Evolutionary conservation across 306 rosid species (phyloP), one percentile per base, ranked within the genome.

Genomic region (Vigna mungo): DNA sequence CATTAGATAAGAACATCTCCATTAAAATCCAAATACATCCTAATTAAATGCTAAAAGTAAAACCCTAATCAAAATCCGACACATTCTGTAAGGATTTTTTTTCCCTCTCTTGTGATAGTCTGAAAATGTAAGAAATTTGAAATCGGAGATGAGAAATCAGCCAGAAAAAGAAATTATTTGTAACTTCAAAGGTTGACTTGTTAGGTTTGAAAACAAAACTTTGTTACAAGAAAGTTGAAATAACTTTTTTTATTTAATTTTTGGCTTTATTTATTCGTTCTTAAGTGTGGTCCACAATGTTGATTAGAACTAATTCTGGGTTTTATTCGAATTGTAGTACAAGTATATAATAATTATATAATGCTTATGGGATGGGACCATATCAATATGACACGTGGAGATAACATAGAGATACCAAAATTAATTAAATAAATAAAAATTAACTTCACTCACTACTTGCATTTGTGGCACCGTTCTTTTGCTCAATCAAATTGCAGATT

Each of bases 291-390:
- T 39, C 53, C 54, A 66, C 54, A 66, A 66, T 20, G 20, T 66
- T 66, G 36, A 66, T 66, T 66, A 44, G 72, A 66, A 66, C 17
- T 66, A 43, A 66, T 66, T 66, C 53, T 66, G 0, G 70, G 70
- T 64, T 64, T 36, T 18, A 64, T 64, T 64, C 32, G 41, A 64
- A 48, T 37, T 36, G 30, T 34, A n/a, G 47, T 9, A 3, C 3
- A 4, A 47, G 2, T 12, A 4, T 12, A 1, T 49, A 49, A 1
- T 49, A 49, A 6, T 27, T 16, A 23, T 37, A 37, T 37, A 37
- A 37, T 64, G 30, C 11, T 39, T 39, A 15, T 62, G 23, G 4
- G 32, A 64, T 39, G 30, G 69, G 69, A 63, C 49, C 48, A 37
- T 36, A 13, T 36, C 25, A 63, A 63, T 1, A 63, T 3, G 15